Evolutionary conservation across 495 filamentous ascomycete species (phyloP).

Genomic region (Copromyces sp.): DNA sequence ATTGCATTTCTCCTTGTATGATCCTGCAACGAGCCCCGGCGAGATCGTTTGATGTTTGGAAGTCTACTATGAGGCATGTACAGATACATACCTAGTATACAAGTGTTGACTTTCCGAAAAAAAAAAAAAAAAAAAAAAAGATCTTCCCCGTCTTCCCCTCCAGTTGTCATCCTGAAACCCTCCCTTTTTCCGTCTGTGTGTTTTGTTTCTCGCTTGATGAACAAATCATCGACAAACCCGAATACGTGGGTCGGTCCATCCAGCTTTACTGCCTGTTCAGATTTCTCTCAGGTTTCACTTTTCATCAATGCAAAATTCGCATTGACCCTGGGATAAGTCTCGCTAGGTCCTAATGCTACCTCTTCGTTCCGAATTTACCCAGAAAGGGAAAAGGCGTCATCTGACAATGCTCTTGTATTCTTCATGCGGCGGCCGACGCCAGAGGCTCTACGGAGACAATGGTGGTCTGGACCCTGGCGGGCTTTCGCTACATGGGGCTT

Average conservation of each 20-base stretch:
- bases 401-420: background rate
- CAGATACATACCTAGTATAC: background rate
- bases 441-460: background rate
- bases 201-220: background rate
- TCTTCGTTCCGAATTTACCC: background rate
- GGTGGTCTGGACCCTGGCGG: background rate
- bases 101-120: background rate
- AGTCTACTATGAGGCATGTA: too few relatives aligned
- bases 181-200: background rate
- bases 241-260: background rate
- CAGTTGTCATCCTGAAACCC: background rate
- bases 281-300: background rate
- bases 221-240: background rate
- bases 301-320: background rate
- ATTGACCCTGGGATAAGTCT: background rate
- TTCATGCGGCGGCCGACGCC: background rate
- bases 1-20: background rate
- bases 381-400: background rate
- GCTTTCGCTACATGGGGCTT: background rate
- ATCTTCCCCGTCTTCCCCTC: background rate
- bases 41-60: background rate
- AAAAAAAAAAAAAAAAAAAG: background rate
- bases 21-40: background rate
- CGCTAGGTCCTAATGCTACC: background rate
- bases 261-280: background rate